Evolutionary conservation across 306 rosid genomes (phyloP).

Genomic region (Quercus glauca): DNA sequence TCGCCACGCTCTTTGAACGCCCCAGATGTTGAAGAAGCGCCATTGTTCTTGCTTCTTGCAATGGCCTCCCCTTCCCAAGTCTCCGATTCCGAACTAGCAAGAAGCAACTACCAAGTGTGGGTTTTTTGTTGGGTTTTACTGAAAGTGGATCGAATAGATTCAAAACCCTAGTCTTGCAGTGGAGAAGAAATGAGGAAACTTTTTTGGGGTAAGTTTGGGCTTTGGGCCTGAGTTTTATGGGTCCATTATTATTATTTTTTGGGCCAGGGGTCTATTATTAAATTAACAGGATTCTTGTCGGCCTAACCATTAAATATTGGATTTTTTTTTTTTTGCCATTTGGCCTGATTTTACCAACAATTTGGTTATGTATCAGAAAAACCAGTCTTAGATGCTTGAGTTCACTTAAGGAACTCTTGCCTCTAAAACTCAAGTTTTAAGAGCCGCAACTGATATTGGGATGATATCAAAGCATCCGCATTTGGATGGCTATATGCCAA

Average conservation of each 20-base stretch:
- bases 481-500: too few species aligned
- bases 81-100: neutral
- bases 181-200: neutral
- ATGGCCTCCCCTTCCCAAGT: neutral
- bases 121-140: neutral
- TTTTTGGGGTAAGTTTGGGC: neutral
- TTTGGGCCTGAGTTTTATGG: neutral
- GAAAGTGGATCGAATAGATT: neutral
- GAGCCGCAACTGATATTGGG: too few species aligned
- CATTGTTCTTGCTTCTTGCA: conserved; percentile 30
- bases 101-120: neutral
- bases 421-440: too few species aligned
- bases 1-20: conserved; percentile 60
- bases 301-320: too few species aligned
- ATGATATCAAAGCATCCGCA: too few species aligned
- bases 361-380: too few species aligned
- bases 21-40: conserved; percentile 53
- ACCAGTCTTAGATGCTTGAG: too few species aligned
- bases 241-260: neutral
- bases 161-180: conserved; percentile 33
- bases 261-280: neutral
- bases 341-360: too few species aligned
- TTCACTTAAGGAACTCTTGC: too few species aligned
- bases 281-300: too few species aligned
- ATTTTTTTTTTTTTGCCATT: too few species aligned